Base-by-base conservation (phyloP, 192 early-diverging fungal species). In the Umbelopsis vinacea region DNA sequence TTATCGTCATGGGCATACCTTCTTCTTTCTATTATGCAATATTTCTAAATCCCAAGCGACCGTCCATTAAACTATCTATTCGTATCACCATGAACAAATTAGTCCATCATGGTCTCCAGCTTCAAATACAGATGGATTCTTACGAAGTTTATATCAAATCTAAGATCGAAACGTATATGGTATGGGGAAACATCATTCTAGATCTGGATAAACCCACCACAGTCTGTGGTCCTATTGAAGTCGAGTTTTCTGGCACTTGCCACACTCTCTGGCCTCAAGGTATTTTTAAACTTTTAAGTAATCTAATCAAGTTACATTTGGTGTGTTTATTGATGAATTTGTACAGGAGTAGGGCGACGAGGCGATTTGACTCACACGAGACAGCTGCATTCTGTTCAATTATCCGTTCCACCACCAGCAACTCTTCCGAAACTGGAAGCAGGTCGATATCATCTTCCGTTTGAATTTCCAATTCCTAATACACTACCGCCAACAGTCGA, bases 391-490 rank as follows among this genome's bases (percentile, higher is more conserved):
- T 43, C 53, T 7, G 53, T 78, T 26, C 69, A 78, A 47, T 23
- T 78, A 43, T 78, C 76, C 12, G 15, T 78, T 19, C 50, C 73
- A 66, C 76, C 76, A 29, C 76, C 76, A n/a, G 63, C 47, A 43
- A 43, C 23, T 52, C 23, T 52, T 38, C 68, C 72, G 19, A 66
- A 67, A 2, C 70, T 78, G 52, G 60, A 72, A 3, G 46, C 72
- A 15, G 76, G 76, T 21, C 17, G 52, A 19, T 72, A 78, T 35
- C 68, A 72, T 14, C 53, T 78, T 21, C 76, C 76, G 15, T 78
- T 78, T 50, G 76, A 78, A 54, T 71, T 78, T 23, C 76, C 76
- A 26, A 78, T 78, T 17, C 72, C 76, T 24, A 26, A 68, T 26
- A 55, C 72, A 6, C 24, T 78, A 23, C 76, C 76, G 38, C 55